Base-by-base conservation (phyloP, 2,329 filamentous ascomycete genomes). In the Dothideomycetidae sp. region DNA sequence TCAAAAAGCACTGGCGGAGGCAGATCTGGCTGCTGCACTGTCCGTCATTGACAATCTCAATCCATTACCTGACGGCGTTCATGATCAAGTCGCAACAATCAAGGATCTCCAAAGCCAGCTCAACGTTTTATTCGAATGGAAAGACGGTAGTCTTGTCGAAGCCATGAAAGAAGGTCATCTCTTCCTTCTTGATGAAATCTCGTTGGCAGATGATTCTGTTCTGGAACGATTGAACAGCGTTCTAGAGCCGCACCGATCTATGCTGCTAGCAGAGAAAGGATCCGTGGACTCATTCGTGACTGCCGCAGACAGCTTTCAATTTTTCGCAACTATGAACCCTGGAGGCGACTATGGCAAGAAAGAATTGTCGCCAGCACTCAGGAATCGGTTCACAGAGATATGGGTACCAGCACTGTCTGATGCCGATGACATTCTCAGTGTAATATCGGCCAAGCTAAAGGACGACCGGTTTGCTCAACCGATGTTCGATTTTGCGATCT, bases 321-420 rank as follows among this genome's bases (percentile, higher is more conserved):
- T 98, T 58, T 73, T 98, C 42, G 88, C 90, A 3, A 98, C 90
- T 0, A 99, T 99, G 90, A 99, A 99, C 48, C 90, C 90, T 5
- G 92, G 92, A 35, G 90, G 92, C 31, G 90, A 99, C 53, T 98
- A 96, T 55, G 90, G 90, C 46, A 99, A 99, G 62, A 84, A 88
- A 48, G 90, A 99, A 56, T 70, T 99, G 10, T 98, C 90, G 1
- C 90, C 90, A 3, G 92, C 90, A 10, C 64, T 99, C 42, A 73
- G 90, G 31, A 98, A 99, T 55, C 81, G 90, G 42, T 93, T 99
- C 55, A 99, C 90, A 0, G 90, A 99, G 58, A 94, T 99, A 5
- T 98, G 90, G 90, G 90, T 96, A 1, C 85, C 90, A 1, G 73
- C 86, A 1, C 63, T 96, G 41, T 85, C 84, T 1, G 81, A 88